Base-by-base conservation (phyloP, 441 rosid genomes). In the Adansonia gregorii region DNA sequence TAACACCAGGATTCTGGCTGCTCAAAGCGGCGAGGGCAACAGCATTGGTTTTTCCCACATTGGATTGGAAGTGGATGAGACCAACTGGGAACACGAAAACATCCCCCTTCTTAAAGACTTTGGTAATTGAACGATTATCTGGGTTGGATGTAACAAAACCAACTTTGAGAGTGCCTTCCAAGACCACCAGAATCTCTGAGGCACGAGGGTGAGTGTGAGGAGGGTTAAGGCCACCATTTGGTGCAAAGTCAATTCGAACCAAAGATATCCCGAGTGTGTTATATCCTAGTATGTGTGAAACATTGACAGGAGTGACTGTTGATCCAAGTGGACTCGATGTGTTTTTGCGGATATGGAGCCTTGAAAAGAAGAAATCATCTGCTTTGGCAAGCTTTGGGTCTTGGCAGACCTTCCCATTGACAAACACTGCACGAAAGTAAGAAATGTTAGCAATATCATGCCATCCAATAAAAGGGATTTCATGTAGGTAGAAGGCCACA, bases 1-100 rank as follows among this genome's bases (percentile, higher is more conserved):
- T 45, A 4, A 67, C 31, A 0, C 72, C 72, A 3, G 72, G 54
- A 4, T 67, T 67, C 4, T 67, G 72, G 72, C 54, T 67, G 54
- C 31, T 67, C 3, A 43, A 4, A 19, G 2, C 71, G 43, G 52
- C 27, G n/a, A 65, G 0, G 1, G 70, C 70, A 19, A 67, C 71
- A 9, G 31, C 71, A 7, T 66, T 66, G 14, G 14, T 41, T 0
- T 41, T 66, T 6, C 15, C 70, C 0, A 66, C 15, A 6, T 66
- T 66, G 24, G 8, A 41, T 14, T 66, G 70, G 24, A 66, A 66
- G 15, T 66, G 70, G 6, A 66, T 9, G 10, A 41, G 70, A 8
- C 51, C 70, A 17, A 66, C 14, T 4, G 51, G 70, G 70, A 66
- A 41, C 0, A 39, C 49, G 9, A 65, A 65, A n/a, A 41, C 69